Evolutionary conservation across 2,329 filamentous ascomycete species (phyloP), one percentile per base, ranked within the genome.

Genomic region (Aspergillus ustus): DNA sequence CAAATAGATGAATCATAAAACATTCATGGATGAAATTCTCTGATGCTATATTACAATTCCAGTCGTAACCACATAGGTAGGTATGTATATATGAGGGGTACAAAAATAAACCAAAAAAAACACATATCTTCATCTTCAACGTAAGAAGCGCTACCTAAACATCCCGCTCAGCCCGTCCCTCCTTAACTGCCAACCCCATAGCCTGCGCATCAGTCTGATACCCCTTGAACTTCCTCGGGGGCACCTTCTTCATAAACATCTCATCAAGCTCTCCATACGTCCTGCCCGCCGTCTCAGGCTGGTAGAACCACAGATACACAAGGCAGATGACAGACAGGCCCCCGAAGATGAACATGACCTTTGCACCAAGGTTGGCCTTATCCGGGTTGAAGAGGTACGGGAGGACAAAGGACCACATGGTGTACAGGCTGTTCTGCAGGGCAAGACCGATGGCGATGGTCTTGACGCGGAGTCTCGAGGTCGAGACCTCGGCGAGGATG

Each of bases 191-290:
- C n/a, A 9, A 4, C 3, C 57, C 51, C 34, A 54, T 55, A 2
- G 45, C 45, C 48, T 60, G 44, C 6, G 58, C 37, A 52, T 60
- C 58, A 2, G 58, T 56, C 28, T 46, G 22, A 29, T 60, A 60
- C 2, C 37, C 22, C 43, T 60, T 64, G 31, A 64, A 64, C 43
- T 62, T 59, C 22, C 59, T 40, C 4, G 62, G 56, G 8, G 69
- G 61, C 0, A 73, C 66, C 9, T 59, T n/a, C 40, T 67, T 63
- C 37, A 62, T 57, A 57, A 72, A 73, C 67, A 73, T 72, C 13
- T 69, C 63, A 52, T 73, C 69, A 29, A 65, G 78, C 80, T 73
- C 70, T 7, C 67, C 66, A 46, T 69, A 69, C 0, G 71, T 72
- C 17, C 70, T 63, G 7, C 69, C 71, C 28, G 70, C 65, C 8